Conservation (phyloP, 345 rosid species). For the Geranium rotundifolium region DNA sequence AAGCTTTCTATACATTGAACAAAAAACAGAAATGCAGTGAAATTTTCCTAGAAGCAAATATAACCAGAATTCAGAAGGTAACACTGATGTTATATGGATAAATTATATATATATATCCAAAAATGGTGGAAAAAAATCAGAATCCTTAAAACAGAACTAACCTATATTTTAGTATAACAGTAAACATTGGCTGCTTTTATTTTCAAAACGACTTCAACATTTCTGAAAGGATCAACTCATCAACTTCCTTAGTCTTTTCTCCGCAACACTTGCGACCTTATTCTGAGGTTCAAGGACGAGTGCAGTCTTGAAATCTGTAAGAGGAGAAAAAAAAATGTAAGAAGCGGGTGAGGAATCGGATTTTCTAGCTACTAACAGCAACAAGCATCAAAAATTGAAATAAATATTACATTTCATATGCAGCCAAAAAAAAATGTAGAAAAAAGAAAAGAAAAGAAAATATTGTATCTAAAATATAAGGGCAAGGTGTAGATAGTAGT, state of each 20-base stretch:
- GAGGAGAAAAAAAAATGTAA: not conserved
- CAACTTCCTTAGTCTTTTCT: constrained; percentile 53
- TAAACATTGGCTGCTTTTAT: not conserved
- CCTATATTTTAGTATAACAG: not conserved
- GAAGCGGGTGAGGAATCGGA: not conserved
- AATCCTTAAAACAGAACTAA: not conserved
- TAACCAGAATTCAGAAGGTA: not conserved
- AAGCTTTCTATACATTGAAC: too few species aligned
- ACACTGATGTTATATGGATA: not conserved
- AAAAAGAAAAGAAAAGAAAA: too few species aligned
- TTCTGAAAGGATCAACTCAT: constrained; percentile 22
- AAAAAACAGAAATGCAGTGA: too few species aligned
- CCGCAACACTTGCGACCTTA: constrained; percentile 56
- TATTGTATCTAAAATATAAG: too few species aligned
- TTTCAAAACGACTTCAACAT: not conserved
- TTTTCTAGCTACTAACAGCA: not conserved
- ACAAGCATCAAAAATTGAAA: not conserved
- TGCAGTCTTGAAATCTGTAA: constrained; percentile 78
- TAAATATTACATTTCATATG: too few species aligned
- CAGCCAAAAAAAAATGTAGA: too few species aligned
- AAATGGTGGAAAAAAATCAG: not conserved
- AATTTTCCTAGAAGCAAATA: not conserved
- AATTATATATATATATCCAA: not conserved
- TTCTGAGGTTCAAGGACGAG: constrained; percentile 87
- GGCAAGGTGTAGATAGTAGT: too few species aligned